These are phyloP conservation scores for Mycosphaerella sp. DNA, from an alignment of 2,329 filamentous ascomycete genomes.

Conservation along the genomic window DNA sequence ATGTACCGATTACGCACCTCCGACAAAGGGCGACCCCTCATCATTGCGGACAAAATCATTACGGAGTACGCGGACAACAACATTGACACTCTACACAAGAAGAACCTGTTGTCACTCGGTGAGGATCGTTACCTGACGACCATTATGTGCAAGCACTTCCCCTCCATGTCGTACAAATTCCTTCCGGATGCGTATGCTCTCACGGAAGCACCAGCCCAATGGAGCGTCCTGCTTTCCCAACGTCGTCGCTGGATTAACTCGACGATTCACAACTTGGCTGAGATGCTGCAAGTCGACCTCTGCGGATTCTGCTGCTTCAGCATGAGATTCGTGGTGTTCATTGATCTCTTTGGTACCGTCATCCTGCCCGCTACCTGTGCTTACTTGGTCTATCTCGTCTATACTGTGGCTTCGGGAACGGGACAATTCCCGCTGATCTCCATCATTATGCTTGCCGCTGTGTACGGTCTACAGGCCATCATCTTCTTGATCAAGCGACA, in stretches of 20 bases:
- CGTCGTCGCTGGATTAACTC: conserved; percentile 99
- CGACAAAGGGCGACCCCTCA: conserved; percentile 88
- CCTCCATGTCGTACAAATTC: conserved; percentile 93
- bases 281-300: conserved; percentile 84
- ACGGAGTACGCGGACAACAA: conserved; percentile 80
- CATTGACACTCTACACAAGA: conserved; percentile 89
- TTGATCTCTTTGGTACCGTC: conserved; percentile 86
- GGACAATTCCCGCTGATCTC: conserved; percentile 82
- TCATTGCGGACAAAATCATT: conserved; percentile 85
- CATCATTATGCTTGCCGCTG: conserved; percentile 77
- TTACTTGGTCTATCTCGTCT: conserved; percentile 85
- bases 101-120: conserved; percentile 87
- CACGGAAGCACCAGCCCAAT: conserved; percentile 89
- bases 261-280: conserved; percentile 90
- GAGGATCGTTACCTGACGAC: conserved; percentile 97
- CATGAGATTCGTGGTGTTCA: conserved; percentile 96
- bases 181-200: conserved; percentile 86
- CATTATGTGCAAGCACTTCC: conserved; percentile 97
- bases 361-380: conserved; percentile 85
- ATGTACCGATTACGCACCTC: conserved; percentile 96
- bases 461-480: conserved; percentile 91
- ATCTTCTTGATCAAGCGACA: conserved; percentile 96
- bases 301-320: conserved; percentile 99
- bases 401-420: conserved; percentile 59
- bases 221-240: conserved; percentile 92